Conservation (phyloP, 2,329 filamentous ascomycete species). For the Penicillium sp. region DNA sequence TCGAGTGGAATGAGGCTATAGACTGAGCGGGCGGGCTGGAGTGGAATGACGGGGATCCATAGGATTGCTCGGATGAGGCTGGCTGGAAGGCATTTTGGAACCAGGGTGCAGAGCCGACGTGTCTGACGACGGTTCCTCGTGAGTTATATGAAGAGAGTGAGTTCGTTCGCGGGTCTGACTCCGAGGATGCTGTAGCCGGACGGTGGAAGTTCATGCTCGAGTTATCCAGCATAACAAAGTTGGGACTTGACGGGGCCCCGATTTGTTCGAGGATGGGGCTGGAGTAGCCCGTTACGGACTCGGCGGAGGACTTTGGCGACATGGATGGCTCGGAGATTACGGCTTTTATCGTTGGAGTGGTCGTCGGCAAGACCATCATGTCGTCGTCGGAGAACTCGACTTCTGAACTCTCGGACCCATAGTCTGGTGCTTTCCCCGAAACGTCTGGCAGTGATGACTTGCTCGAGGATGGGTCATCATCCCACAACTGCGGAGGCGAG, state of each 20-base stretch:
- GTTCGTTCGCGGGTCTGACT: conserved; percentile 36
- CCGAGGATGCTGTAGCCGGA: conserved; percentile 30
- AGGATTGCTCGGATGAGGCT: conserved; percentile 34
- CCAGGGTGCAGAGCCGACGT: conserved; percentile 35
- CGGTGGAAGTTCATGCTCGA: conserved; percentile 40
- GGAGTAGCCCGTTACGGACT: conserved; percentile 31
- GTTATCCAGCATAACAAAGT: conserved; percentile 28
- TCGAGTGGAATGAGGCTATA: conserved; percentile 40
- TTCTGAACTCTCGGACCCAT: conserved; percentile 22
- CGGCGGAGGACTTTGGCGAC: conserved; percentile 23
- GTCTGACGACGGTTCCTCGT: conserved; percentile 42
- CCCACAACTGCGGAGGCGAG: conserved; percentile 40
- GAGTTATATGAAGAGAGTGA: conserved; percentile 43
- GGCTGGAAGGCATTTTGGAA: conserved; percentile 34
- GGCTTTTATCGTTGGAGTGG: conserved; percentile 39
- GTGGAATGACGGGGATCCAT: conserved; percentile 37
- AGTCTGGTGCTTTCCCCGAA: conserved; percentile 23
- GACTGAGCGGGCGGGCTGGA: conserved; percentile 41
- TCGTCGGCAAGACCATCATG: conserved; percentile 31
- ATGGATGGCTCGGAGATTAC: conserved; percentile 34
- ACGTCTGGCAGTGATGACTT: conserved; percentile 34
- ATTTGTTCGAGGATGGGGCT: conserved; percentile 43
- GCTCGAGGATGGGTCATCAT: conserved; percentile 39
- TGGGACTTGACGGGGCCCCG: conserved; percentile 41
- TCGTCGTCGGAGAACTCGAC: conserved; percentile 35